Percentiles rank a stretch among this genome's conserved stretches.
These are phyloP conservation scores for Ustilago nuda DNA, from an alignment of 1,284 basidiomycete species.

Conservation along the genomic window DNA sequence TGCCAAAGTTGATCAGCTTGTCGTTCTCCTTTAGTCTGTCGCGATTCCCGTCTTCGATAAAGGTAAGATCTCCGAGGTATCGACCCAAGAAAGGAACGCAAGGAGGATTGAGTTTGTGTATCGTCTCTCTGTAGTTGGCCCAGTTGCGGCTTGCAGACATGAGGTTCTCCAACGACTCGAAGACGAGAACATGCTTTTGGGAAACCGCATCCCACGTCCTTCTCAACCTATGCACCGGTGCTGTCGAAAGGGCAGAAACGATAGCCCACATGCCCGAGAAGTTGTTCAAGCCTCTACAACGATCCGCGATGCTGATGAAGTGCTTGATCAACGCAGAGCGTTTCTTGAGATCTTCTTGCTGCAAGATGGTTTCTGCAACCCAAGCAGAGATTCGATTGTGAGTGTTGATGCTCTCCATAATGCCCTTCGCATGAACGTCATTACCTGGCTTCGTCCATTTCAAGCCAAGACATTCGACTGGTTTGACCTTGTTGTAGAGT, in stretches of 20 bases:
- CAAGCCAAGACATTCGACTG: slow-evolving; percentile 84
- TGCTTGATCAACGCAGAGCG: slow-evolving; percentile 86
- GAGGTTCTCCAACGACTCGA: slow-evolving; percentile 80
- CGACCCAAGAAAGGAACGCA: slow-evolving; percentile 98
- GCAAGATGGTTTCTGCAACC: slow-evolving; percentile 90
- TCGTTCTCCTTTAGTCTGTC: slow-evolving; percentile 77
- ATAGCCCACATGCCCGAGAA: slow-evolving; percentile 97
- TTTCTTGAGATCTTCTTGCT: slow-evolving; percentile 85
- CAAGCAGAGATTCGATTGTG: slow-evolving; percentile 90
- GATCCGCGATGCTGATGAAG: slow-evolving; percentile 91
- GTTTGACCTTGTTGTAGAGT: slow-evolving; percentile 87
- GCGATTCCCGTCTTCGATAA: slow-evolving; percentile 98
- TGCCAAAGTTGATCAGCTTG: slow-evolving; percentile 90
- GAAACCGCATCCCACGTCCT: slow-evolving; percentile 94
- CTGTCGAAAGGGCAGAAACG: slow-evolving; percentile 92
- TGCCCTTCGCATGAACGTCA: slow-evolving; percentile 75
- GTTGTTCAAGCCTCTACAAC: slow-evolving; percentile 89
- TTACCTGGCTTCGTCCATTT: slow-evolving; percentile 68
- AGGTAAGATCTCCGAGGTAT: slow-evolving; percentile 93
- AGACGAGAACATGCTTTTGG: slow-evolving; percentile 72
- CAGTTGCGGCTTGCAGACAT: slow-evolving; percentile 93
- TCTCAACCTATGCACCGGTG: slow-evolving; percentile 90
- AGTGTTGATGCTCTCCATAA: slow-evolving; percentile 89
- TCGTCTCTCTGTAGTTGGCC: slow-evolving; percentile 85
- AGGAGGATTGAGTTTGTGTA: slow-evolving; percentile 87